Evolutionary conservation across 2,329 filamentous ascomycete genomes (phyloP).

Genomic region (Colletotrichum lindemuthianum): DNA sequence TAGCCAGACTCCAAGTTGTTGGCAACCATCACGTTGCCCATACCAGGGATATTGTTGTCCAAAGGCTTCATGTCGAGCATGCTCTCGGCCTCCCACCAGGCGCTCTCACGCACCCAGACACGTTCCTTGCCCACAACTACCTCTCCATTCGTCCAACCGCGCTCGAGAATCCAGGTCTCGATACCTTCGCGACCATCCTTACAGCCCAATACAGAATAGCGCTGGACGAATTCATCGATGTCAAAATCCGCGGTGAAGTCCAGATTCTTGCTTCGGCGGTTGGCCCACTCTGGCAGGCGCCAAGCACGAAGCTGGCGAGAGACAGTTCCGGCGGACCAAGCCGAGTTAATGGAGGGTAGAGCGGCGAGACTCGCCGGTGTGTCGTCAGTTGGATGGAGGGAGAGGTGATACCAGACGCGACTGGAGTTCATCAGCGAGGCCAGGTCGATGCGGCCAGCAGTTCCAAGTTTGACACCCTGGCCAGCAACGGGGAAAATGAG

Average conservation of each 20-base stretch:
- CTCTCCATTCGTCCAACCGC: conserved; percentile 98
- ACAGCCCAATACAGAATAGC: conserved; percentile 87
- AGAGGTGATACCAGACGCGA: conserved; percentile 94
- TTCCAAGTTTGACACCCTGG: conserved; percentile 83
- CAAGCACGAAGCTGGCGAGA: conserved; percentile 93
- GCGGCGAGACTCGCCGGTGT: conserved; percentile 79
- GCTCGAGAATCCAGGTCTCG: conserved; percentile 91
- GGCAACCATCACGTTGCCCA: conserved; percentile 51
- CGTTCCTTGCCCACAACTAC: conserved; percentile 91
- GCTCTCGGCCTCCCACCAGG: conserved; percentile 98
- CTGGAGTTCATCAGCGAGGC: conserved; percentile 80
- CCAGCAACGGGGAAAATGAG: conserved; percentile 82
- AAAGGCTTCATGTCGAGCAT: conserved; percentile 90
- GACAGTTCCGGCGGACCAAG: conserved; percentile 93
- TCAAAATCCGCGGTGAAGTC: conserved; percentile 99
- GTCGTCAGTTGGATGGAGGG: conserved; percentile 91
- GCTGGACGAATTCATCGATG: conserved; percentile 86
- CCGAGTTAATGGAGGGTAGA: conserved; percentile 76
- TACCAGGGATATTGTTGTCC: conserved; percentile 50
- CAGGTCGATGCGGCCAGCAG: conserved; percentile 82
- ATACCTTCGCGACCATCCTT: conserved; percentile 91
- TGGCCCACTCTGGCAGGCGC: conserved; percentile 96
- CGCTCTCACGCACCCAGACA: conserved; percentile 92
- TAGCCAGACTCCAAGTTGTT: conserved; percentile 78
- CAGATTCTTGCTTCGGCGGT: conserved; percentile 87